Evolutionary conservation across 2,329 filamentous ascomycete genomes (phyloP).

Genomic region (Blastomyces silverae): DNA sequence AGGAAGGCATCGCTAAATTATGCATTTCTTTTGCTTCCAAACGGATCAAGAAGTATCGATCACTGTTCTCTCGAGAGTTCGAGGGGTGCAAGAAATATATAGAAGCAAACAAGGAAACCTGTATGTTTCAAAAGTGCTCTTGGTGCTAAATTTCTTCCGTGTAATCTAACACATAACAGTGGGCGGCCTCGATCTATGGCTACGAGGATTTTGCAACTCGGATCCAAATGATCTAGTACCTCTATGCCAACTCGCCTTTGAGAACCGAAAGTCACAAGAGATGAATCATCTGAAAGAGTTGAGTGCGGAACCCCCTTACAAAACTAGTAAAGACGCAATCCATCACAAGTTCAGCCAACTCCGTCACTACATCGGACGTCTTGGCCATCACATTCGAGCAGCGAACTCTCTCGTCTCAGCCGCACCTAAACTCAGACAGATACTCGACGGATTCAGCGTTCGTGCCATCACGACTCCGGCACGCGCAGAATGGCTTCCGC

Average conservation of each 20-base stretch:
- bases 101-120: not conserved
- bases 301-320: conserved; percentile 7
- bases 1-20: not conserved
- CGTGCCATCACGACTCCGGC: conserved; percentile 21
- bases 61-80: not conserved
- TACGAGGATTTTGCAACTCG: conserved; percentile 12
- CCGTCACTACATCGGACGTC: conserved; percentile 42
- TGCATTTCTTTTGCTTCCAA: not conserved
- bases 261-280: conserved; percentile 17
- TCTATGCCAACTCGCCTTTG: conserved; percentile 21
- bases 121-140: not conserved
- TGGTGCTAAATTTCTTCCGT: too few species aligned
- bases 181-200: conserved; percentile 11
- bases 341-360: conserved; percentile 26
- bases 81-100: not conserved
- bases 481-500: conserved; percentile 18
- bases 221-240: conserved; percentile 12
- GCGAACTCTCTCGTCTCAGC: conserved; percentile 36
- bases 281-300: not conserved
- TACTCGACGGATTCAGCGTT: conserved; percentile 30
- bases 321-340: conserved; percentile 1
- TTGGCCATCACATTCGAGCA: conserved; percentile 42
- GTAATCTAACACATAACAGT: conserved; percentile 9
- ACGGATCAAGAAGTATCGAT: conserved; percentile 10
- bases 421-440: conserved; percentile 25